Evolutionary conservation across 225 moss, liverwort and hornwort species (phyloP).

Genomic region (Neckera pumila): DNA sequence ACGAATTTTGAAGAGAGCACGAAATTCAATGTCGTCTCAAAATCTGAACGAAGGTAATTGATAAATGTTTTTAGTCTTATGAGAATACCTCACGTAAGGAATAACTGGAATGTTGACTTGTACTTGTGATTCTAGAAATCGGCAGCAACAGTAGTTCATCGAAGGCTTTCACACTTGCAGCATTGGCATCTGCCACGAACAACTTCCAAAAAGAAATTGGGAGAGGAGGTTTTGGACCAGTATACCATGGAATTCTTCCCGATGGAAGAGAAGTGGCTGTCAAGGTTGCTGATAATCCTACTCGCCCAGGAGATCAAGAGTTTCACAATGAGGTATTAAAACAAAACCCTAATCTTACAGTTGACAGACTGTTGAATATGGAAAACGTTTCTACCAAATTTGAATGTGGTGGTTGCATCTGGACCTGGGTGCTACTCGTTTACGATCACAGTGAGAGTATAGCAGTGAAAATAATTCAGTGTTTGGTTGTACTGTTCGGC

Average conservation of each 20-base stretch:
- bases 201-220: slow-evolving; percentile 27
- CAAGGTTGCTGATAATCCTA: slow-evolving; percentile 17
- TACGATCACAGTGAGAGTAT: not conserved
- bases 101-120: not conserved
- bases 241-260: slow-evolving; percentile 27
- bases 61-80: not conserved
- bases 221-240: slow-evolving; percentile 14
- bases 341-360: not conserved
- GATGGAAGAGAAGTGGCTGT: slow-evolving; percentile 47
- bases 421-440: not conserved
- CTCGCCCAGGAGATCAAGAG: slow-evolving; percentile 15
- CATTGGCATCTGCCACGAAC: slow-evolving; percentile 28
- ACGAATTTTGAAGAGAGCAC: not conserved
- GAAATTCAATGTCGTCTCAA: not conserved
- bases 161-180: not conserved
- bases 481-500: not conserved
- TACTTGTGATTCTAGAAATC: not conserved
- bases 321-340: slow-evolving; percentile 32
- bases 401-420: not conserved
- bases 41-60: not conserved
- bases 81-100: not conserved
- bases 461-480: not conserved
- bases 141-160: not conserved
- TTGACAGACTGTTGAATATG: not conserved
- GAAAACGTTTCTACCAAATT: not conserved